A percentile compares a stretch with the other conserved stretches of the same genome.
Evolutionary conservation across 352 stramenopile species (phyloP).

Genomic region (Pelagophyceae sp.): DNA sequence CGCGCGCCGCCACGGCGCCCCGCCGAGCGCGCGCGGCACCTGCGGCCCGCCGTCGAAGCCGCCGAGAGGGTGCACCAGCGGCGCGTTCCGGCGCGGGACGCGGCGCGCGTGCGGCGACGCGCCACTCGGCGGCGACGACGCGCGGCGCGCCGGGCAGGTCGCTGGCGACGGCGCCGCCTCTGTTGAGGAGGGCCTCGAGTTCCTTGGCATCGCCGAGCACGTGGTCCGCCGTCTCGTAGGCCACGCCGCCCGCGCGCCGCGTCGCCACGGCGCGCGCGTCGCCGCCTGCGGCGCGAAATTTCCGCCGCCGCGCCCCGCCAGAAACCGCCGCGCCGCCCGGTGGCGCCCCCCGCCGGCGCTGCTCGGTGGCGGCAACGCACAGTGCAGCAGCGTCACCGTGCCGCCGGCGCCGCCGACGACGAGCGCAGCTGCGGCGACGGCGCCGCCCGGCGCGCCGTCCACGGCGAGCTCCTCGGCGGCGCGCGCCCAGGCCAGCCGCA

Average conservation of each 20-base stretch:
- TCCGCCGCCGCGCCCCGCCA: too few relatives aligned
- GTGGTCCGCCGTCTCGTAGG: not conserved
- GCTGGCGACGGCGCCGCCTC: not conserved
- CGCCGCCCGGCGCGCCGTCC: not conserved
- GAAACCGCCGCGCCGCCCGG: too few relatives aligned
- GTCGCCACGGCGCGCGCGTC: not conserved
- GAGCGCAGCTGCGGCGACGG: not conserved
- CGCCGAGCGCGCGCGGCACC: constrained; percentile 11
- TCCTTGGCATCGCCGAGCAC: not conserved
- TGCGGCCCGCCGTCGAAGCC: too few relatives aligned
- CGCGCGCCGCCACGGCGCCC: not conserved
- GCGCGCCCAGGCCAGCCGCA: not conserved
- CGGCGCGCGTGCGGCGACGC: not conserved
- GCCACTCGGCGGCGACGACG: not conserved
- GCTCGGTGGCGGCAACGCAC: too few relatives aligned
- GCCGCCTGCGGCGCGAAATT: too few relatives aligned
- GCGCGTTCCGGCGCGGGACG: too few relatives aligned
- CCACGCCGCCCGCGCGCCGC: not conserved
- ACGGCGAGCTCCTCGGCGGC: constrained; percentile 1
- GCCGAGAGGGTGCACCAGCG: too few relatives aligned
- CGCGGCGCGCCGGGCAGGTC: not conserved
- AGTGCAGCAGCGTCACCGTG: not conserved
- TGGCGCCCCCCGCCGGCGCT: too few relatives aligned
- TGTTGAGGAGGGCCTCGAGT: not conserved
- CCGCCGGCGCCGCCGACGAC: not conserved